Evolutionary conservation across 192 early-diverging fungal species (phyloP).

Genomic region (Coemansia sp.): DNA sequence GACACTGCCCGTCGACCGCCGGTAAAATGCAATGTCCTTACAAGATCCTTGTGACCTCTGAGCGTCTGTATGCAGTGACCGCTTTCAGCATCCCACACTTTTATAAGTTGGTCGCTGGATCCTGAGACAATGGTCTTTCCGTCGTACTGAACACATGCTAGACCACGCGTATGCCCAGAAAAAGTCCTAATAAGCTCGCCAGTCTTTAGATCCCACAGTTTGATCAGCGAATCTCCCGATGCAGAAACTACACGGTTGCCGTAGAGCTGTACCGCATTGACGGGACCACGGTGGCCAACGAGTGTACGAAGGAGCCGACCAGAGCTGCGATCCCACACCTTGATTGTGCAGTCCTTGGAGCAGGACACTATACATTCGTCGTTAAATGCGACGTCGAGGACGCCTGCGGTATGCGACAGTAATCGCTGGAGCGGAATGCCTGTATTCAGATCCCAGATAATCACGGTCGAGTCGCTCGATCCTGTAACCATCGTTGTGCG

Average conservation of each 20-base stretch:
- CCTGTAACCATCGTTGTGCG: constrained; percentile 72
- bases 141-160: constrained; percentile 85
- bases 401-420: constrained; percentile 73
- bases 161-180: constrained; percentile 72
- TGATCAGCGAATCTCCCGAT: constrained; percentile 76
- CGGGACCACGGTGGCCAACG: constrained; percentile 85
- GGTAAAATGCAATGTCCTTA: constrained; percentile 80
- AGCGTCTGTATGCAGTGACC: constrained; percentile 63
- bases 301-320: constrained; percentile 64
- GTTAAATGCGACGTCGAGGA: constrained; percentile 87
- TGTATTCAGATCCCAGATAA: constrained; percentile 75
- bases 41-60: constrained; percentile 68
- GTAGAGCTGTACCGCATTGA: constrained; percentile 86
- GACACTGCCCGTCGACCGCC: constrained; percentile 79
- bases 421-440: constrained; percentile 53
- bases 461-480: constrained; percentile 81
- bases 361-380: constrained; percentile 71
- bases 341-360: constrained; percentile 90
- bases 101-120: constrained; percentile 78
- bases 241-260: constrained; percentile 75
- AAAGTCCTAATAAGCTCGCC: constrained; percentile 74
- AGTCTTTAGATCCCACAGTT: constrained; percentile 73
- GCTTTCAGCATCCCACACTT: constrained; percentile 73
- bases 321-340: constrained; percentile 74
- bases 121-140: constrained; percentile 75